These are phyloP conservation scores for Hygrophila difformis DNA, from an alignment of 257 asterid species.

Conservation along the genomic window DNA sequence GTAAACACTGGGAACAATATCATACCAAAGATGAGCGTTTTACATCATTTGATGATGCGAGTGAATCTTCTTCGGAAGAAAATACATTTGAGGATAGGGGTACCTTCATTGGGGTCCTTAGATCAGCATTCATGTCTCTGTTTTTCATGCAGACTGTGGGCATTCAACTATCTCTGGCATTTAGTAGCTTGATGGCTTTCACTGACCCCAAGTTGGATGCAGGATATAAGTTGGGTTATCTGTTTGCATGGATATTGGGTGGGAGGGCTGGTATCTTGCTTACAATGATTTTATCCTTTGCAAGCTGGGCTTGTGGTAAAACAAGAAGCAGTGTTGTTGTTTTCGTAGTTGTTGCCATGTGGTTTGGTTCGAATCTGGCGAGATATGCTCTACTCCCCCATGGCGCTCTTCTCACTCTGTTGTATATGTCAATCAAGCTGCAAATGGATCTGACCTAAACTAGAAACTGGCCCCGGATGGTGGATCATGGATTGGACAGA, in stretches of 20 bases:
- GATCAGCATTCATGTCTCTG: slow-evolving; percentile 53
- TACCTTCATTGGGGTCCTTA: slow-evolving; percentile 59
- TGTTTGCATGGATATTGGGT: slow-evolving; percentile 63
- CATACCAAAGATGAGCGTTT: slow-evolving; percentile 21
- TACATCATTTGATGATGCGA: slow-evolving; percentile 33
- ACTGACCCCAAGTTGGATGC: slow-evolving; percentile 57
- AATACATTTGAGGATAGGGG: slow-evolving; percentile 36
- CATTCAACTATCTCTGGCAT: slow-evolving; percentile 47
- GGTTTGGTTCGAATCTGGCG: slow-evolving; percentile 73
- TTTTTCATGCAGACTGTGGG: slow-evolving; percentile 76
- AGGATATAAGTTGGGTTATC: slow-evolving; percentile 68
- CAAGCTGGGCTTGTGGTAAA: slow-evolving; percentile 86
- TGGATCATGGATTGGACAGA: too few relatives aligned
- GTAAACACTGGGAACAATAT: slow-evolving; percentile 35
- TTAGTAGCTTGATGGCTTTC: slow-evolving; percentile 60
- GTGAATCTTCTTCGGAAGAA: slow-evolving; percentile 27
- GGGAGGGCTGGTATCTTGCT: slow-evolving; percentile 72
- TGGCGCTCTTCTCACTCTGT: slow-evolving; percentile 77
- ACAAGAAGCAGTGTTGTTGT: slow-evolving; percentile 68
- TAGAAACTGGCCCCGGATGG: not conserved
- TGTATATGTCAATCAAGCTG: slow-evolving; percentile 78
- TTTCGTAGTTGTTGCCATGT: slow-evolving; percentile 56
- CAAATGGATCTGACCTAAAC: slow-evolving; percentile 54
- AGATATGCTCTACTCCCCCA: slow-evolving; percentile 67
- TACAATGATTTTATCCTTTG: slow-evolving; percentile 49